Conservation (phyloP, 1,284 basidiomycete species). For the Boletus semigastroideus region DNA sequence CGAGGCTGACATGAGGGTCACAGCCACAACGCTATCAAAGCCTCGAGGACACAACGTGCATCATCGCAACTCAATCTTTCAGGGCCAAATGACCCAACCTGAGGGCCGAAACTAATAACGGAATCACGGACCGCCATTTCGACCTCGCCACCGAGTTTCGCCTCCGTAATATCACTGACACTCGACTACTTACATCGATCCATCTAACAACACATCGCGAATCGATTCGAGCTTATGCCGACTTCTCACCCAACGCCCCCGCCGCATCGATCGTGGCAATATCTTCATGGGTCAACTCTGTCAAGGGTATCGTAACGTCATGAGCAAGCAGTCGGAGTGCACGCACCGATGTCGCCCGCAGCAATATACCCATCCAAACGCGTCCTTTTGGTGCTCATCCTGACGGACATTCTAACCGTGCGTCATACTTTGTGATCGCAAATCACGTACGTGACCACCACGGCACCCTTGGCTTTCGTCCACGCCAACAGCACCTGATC, state of each 20-base stretch:
- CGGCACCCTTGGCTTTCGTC: conserved; percentile 63
- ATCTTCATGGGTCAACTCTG: conserved; percentile 39
- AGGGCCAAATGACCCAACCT: not conserved
- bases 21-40: conserved; percentile 17
- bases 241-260: conserved; percentile 39
- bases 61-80: not conserved
- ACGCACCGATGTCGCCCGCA: conserved; percentile 57
- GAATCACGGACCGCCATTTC: not conserved
- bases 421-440: too few species aligned
- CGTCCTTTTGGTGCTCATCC: conserved; percentile 64
- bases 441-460: conserved; percentile 55
- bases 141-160: conserved; percentile 5
- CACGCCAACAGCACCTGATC: conserved; percentile 71
- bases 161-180: not conserved
- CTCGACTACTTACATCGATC: too few species aligned
- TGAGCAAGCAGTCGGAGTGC: too few species aligned
- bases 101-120: not conserved
- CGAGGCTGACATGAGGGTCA: not conserved
- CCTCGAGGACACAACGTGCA: conserved; percentile 29
- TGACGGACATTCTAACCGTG: conserved; percentile 20
- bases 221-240: not conserved
- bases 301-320: not conserved
- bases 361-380: conserved; percentile 67
- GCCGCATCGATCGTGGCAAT: conserved; percentile 57
- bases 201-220: too few species aligned